Conservation (phyloP, 1,284 basidiomycete genomes). For the Porogramme epimiltina region DNA sequence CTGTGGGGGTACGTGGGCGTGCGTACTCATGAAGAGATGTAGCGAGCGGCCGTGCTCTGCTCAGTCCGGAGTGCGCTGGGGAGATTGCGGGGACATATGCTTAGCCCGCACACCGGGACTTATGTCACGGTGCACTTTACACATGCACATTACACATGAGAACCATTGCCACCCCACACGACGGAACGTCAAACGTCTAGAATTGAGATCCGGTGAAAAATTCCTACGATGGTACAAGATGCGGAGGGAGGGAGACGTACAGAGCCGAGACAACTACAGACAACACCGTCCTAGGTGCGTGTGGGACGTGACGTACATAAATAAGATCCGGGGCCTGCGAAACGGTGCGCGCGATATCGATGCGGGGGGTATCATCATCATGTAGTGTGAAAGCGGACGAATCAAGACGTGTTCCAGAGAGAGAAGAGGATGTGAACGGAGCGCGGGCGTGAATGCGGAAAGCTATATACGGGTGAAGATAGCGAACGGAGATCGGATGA, state of each 20-base stretch:
- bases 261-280: constrained; percentile 4
- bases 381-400: background rate
- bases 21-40: too few species aligned
- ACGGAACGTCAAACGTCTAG: too few species aligned
- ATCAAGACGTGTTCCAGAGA: too few species aligned
- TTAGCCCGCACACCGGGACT: too few species aligned
- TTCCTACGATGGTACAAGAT: constrained; percentile 2
- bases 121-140: too few species aligned
- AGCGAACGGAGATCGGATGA: background rate
- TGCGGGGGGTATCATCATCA: constrained; percentile 11
- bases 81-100: too few species aligned
- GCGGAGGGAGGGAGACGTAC: background rate
- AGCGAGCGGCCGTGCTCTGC: too few species aligned
- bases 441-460: background rate
- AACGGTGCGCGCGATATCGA: too few species aligned
- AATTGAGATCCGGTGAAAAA: background rate
- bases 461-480: background rate
- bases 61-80: too few species aligned
- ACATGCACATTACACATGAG: too few species aligned
- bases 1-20: too few species aligned
- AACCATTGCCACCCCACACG: too few species aligned
- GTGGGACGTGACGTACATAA: constrained; percentile 1
- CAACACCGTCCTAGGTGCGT: constrained; percentile 6
- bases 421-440: background rate
- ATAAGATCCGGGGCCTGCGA: constrained; percentile 4